Evolutionary conservation across 2,329 filamentous ascomycete species (phyloP).

Genomic region (Fusarium mangiferae): DNA sequence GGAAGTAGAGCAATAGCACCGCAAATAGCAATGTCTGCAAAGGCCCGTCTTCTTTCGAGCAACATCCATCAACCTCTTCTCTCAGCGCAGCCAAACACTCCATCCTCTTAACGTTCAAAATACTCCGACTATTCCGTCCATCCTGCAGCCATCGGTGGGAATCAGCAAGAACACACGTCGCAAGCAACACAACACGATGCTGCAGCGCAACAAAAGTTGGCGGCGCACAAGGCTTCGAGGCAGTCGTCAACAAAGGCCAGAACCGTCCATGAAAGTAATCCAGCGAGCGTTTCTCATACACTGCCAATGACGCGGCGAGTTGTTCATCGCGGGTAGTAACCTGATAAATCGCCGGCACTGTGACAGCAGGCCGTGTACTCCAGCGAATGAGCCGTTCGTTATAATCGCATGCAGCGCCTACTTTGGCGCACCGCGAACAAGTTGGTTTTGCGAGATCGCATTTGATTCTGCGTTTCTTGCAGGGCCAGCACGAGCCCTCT

Average conservation of each 20-base stretch:
- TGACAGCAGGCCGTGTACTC: constrained; percentile 51
- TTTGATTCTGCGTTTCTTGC: constrained; percentile 56
- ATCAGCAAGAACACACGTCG: constrained; percentile 48
- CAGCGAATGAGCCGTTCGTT: constrained; percentile 54
- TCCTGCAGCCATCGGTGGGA: constrained; percentile 48
- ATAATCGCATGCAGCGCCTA: constrained; percentile 42
- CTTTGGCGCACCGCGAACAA: constrained; percentile 51
- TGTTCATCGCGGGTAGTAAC: constrained; percentile 43
- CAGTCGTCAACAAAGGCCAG: constrained; percentile 47
- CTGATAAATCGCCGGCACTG: constrained; percentile 45
- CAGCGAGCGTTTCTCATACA: constrained; percentile 46
- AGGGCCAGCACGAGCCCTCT: constrained; percentile 56
- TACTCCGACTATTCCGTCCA: constrained; percentile 42
- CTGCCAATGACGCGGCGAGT: constrained; percentile 40
- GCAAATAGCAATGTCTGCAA: constrained; percentile 50
- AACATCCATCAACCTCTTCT: constrained; percentile 48
- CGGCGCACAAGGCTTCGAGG: constrained; percentile 44
- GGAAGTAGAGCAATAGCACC: constrained; percentile 56
- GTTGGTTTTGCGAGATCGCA: constrained; percentile 53
- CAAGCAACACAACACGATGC: constrained; percentile 48
- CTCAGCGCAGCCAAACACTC: constrained; percentile 48
- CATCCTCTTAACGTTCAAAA: constrained; percentile 40
- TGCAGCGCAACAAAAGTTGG: constrained; percentile 46
- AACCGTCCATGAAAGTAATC: constrained; percentile 50
- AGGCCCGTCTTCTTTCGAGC: constrained; percentile 46